Evolutionary conservation across 768 basidiomycete genomes (phyloP), one percentile per base, ranked within the genome.

Genomic region (Dendrothele bispora): DNA sequence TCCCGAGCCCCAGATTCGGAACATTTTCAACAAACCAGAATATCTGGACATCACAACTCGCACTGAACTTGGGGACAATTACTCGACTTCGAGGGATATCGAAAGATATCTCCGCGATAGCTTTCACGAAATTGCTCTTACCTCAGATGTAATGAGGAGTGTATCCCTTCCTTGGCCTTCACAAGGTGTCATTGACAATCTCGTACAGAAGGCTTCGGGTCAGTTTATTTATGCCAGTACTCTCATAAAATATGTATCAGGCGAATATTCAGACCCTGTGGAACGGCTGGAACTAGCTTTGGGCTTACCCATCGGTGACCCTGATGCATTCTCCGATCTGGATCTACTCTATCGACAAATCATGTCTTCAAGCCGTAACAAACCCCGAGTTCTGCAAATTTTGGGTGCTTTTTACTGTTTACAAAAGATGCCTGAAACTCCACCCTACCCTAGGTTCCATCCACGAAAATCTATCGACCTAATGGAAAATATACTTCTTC

Each of bases 1-100:
- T n/a, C 55, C 59, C 15, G 67, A 69, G 38, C 51, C 50, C 6
- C 60, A 64, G 43, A 64, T 69, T 24, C 46, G 24, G 11, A 51
- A 47, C 22, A 52, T 44, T 3, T 55, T 64, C 49, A 39, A n/a
- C n/a, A n/a, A 36, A 48, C 25, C 22, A 25, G 27, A 18, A 17
- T 46, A 38, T 46, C 17, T 7, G 7, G 26, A 24, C 0, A 27
- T 46, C n/a, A 3, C 39, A 10, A 37, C 14, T n/a, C 5, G 45
- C 22, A 17, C 7, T 18, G 45, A 29, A 3, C 15, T 46, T 7
- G 44, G 44, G 3, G 25, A 46, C 4, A 17, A 20, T 14, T 38
- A n/a, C n/a, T 25, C 35, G 20, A 26, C 36, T 26, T 5, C 18
- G 10, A 39, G 22, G 12, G 45, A 46, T 24, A 46, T 46, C 20